Evolutionary conservation across 2,329 filamentous ascomycete genomes (phyloP).

Genomic region (Falciphora oryzae): DNA sequence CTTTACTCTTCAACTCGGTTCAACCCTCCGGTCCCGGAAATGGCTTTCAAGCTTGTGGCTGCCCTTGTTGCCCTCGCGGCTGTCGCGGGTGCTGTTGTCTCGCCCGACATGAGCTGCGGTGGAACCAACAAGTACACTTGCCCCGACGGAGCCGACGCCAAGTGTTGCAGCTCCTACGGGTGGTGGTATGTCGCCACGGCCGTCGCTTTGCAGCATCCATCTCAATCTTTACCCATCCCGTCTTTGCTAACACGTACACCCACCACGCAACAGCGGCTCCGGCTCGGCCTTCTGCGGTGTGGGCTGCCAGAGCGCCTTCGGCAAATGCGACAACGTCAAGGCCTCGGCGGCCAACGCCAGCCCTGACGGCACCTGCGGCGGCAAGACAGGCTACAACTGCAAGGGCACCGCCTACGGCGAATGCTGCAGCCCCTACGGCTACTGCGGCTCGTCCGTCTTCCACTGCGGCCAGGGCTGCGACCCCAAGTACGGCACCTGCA

Average conservation of each 20-base stretch:
- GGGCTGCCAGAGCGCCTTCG: conserved; percentile 19
- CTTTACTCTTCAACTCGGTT: neutral
- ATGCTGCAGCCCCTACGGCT: conserved; percentile 15
- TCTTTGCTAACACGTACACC: too few species aligned
- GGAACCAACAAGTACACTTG: neutral
- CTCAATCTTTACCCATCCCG: too few species aligned
- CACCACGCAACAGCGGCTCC: neutral
- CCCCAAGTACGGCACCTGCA: conserved; percentile 12
- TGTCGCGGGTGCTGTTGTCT: neutral
- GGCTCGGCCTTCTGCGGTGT: conserved; percentile 35
- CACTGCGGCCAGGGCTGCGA: conserved; percentile 14
- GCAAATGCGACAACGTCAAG: neutral
- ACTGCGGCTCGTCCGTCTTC: conserved; percentile 11
- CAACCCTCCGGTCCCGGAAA: neutral
- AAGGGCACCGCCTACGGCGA: conserved; percentile 12
- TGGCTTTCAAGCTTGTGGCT: neutral
- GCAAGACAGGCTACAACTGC: conserved; percentile 12
- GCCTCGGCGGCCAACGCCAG: neutral
- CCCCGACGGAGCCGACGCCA: neutral
- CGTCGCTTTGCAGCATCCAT: too few species aligned
- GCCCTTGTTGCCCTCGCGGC: neutral
- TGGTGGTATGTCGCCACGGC: neutral
- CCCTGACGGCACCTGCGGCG: conserved; percentile 15
- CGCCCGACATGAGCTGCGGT: neutral
- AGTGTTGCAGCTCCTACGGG: conserved; percentile 6